phyloP scores from a whole-genome alignment of 257 asterid genomes.

The Verbascum thapsus region DNA sequence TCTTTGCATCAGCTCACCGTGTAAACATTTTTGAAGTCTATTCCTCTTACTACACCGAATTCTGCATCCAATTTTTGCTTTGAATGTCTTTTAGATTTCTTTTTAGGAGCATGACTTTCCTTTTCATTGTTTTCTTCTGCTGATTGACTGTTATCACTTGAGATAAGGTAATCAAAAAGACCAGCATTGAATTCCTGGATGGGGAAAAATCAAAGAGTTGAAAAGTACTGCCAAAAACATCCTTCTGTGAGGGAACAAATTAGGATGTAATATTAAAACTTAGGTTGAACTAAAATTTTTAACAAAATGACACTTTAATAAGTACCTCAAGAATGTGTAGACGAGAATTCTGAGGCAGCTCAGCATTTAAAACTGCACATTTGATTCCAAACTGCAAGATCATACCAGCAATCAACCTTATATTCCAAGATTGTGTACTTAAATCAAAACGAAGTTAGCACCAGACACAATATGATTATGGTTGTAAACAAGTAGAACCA shows the following conservation, averaged over 20 bases:
- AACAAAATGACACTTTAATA: constrained; percentile 19
- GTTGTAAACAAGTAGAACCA: too few species aligned
- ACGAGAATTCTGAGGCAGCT: constrained; percentile 96
- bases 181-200: constrained; percentile 92
- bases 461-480: constrained; percentile 7
- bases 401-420: constrained; percentile 28
- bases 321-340: constrained; percentile 89
- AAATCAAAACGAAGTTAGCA: not conserved
- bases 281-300: constrained; percentile 16
- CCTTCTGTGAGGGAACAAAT: constrained; percentile 9
- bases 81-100: constrained; percentile 54
- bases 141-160: constrained; percentile 68
- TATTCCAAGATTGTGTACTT: constrained; percentile 6
- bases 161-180: constrained; percentile 88
- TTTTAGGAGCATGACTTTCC: constrained; percentile 46
- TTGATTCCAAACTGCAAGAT: constrained; percentile 84
- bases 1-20: constrained; percentile 54
- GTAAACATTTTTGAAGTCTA: constrained; percentile 92
- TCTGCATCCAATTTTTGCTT: constrained; percentile 79
- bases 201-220: constrained; percentile 12
- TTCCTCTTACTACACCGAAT: constrained; percentile 97
- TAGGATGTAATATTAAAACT: not conserved
- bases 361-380: constrained; percentile 91
- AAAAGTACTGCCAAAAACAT: constrained; percentile 23
- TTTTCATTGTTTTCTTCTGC: constrained; percentile 48